A percentile compares a stretch with the other conserved stretches of the same genome.
These are phyloP conservation scores for Aspergillus steynii DNA, from an alignment of 495 filamentous ascomycete genomes.

Conservation along the genomic window DNA sequence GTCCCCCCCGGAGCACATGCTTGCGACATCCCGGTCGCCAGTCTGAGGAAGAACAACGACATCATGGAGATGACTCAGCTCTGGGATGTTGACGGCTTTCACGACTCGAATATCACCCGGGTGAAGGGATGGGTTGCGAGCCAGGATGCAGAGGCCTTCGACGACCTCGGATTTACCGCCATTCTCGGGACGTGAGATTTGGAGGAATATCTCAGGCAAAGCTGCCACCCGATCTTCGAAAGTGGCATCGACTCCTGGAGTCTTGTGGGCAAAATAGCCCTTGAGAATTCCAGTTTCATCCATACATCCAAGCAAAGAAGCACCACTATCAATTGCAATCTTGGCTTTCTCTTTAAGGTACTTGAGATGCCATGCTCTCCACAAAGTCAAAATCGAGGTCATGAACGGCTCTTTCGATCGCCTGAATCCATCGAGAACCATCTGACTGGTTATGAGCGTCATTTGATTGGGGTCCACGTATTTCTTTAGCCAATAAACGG, in stretches of 20 bases:
- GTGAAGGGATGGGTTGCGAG: slow-evolving; percentile 92
- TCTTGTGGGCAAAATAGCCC: slow-evolving; percentile 57
- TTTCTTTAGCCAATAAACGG: slow-evolving; percentile 64
- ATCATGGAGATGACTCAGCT: slow-evolving; percentile 72
- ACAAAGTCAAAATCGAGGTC: slow-evolving; percentile 69
- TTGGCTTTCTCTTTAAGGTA: slow-evolving; percentile 89
- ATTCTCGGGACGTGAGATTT: slow-evolving; percentile 60
- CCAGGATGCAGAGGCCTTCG: slow-evolving; percentile 76
- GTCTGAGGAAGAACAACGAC: slow-evolving; percentile 84
- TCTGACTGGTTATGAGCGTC: slow-evolving; percentile 68
- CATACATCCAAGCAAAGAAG: slow-evolving; percentile 84
- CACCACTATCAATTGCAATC: slow-evolving; percentile 77
- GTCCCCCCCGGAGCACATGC: slow-evolving; percentile 96
- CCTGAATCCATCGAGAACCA: slow-evolving; percentile 84
- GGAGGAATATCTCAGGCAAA: slow-evolving; percentile 87
- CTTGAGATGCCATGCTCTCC: slow-evolving; percentile 82
- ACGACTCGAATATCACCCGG: slow-evolving; percentile 92
- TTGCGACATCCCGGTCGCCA: slow-evolving; percentile 81
- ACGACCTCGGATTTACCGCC: slow-evolving; percentile 61
- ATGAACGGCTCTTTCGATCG: slow-evolving; percentile 74
- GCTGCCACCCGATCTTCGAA: slow-evolving; percentile 40
- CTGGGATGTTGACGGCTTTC: slow-evolving; percentile 72
- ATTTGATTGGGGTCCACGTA: slow-evolving; percentile 86
- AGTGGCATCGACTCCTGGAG: slow-evolving; percentile 23
- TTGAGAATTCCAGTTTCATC: slow-evolving; percentile 79